Evolutionary conservation across 208 protist species (phyloP).

Genomic region (Angomonas ambiguus): DNA sequence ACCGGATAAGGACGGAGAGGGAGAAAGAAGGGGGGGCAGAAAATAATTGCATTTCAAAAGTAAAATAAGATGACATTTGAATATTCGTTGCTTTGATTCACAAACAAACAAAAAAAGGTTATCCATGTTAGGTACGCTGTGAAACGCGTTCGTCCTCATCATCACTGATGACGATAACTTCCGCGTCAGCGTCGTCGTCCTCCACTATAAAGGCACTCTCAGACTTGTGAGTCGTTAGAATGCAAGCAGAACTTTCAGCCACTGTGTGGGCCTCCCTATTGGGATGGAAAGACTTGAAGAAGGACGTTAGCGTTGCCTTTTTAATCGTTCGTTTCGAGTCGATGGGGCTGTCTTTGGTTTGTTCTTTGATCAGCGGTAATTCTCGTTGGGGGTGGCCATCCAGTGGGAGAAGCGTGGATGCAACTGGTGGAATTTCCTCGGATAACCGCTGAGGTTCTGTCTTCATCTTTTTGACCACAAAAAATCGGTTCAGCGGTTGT

Average conservation of each 20-base stretch:
- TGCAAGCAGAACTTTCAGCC: too few species aligned
- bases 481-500: slow-evolving; percentile 66
- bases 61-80: neutral
- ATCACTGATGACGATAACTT: slow-evolving; percentile 1
- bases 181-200: neutral
- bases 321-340: neutral
- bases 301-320: neutral
- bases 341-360: neutral
- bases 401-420: neutral
- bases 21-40: neutral
- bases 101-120: too few species aligned
- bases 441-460: neutral
- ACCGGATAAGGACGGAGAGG: neutral
- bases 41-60: neutral
- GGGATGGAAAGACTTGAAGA: neutral
- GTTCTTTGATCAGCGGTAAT: neutral
- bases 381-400: neutral
- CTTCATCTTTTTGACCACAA: slow-evolving; percentile 9
- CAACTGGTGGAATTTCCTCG: neutral
- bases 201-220: neutral
- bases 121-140: too few species aligned
- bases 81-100: too few species aligned
- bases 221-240: neutral
- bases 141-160: too few species aligned
- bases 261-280: neutral